Conservation (phyloP, 2,329 filamentous ascomycete genomes). For the Chrysoporthe cubensis region DNA sequence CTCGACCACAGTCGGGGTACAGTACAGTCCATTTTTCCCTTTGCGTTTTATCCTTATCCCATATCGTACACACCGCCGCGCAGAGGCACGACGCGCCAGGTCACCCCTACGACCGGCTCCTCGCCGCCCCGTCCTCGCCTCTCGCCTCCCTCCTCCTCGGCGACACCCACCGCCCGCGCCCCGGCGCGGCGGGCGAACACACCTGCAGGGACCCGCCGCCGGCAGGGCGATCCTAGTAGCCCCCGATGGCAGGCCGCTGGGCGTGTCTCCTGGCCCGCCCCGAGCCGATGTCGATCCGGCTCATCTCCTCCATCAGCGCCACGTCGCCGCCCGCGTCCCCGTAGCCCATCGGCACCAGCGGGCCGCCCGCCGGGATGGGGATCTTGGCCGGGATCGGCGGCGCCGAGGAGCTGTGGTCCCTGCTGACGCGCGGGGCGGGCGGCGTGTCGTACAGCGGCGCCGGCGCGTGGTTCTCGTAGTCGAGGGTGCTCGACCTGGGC, state of each 20-base stretch:
- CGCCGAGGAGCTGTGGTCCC: constrained; percentile 41
- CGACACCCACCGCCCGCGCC: background rate
- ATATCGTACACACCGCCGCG: background rate
- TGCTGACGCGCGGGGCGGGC: constrained; percentile 34
- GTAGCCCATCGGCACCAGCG: constrained; percentile 34
- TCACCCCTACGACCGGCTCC: constrained; percentile 22
- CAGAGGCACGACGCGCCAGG: background rate
- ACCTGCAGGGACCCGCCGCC: background rate
- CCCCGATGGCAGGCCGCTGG: constrained; percentile 24
- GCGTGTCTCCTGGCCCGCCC: constrained; percentile 58
- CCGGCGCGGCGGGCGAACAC: constrained; percentile 7
- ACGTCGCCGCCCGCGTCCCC: constrained; percentile 50
- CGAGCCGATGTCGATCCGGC: constrained; percentile 66
- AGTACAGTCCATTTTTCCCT: background rate
- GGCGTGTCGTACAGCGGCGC: constrained; percentile 38
- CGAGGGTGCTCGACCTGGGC: constrained; percentile 55
- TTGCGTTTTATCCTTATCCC: constrained; percentile 12
- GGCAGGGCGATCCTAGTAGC: constrained; percentile 22
- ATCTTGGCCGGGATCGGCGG: constrained; percentile 75
- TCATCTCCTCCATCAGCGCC: constrained; percentile 73
- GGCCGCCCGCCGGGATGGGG: constrained; percentile 57
- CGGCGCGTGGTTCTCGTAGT: constrained; percentile 58
- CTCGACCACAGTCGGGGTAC: background rate
- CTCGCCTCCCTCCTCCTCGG: background rate
- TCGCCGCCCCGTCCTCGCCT: constrained; percentile 2